Percentiles rank a stretch among this genome's conserved stretches.
Conservation (phyloP, 108 stramenopile genomes). For the Nannochloropsis salina region DNA sequence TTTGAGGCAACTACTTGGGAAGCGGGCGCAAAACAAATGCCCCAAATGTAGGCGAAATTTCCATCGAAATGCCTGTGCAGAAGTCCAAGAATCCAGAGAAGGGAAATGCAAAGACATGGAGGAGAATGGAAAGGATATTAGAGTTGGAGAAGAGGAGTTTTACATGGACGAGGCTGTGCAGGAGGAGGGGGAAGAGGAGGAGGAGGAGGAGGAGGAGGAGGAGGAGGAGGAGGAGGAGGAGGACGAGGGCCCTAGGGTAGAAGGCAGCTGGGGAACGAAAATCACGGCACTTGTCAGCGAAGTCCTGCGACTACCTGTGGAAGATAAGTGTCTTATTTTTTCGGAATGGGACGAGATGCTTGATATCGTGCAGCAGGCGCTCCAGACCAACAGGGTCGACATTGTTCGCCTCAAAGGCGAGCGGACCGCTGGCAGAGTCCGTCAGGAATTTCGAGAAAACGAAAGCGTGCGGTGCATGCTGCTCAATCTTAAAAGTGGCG, state of each 20-base stretch:
- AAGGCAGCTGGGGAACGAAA: slow-evolving; percentile 74
- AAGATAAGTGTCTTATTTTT: slow-evolving; percentile 69
- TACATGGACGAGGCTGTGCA: too few species aligned
- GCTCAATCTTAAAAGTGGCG: slow-evolving; percentile 69
- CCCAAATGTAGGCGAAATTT: slow-evolving; percentile 54
- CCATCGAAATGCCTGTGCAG: slow-evolving; percentile 25
- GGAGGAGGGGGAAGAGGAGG: not conserved
- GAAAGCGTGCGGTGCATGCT: slow-evolving; percentile 46
- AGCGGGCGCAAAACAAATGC: slow-evolving; percentile 47
- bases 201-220: not conserved
- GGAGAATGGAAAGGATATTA: not conserved
- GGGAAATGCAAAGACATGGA: slow-evolving; percentile 25
- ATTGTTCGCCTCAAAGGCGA: slow-evolving; percentile 54
- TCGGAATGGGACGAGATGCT: slow-evolving; percentile 77
- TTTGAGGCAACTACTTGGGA: not conserved
- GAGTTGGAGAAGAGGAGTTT: not conserved
- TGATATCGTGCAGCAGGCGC: slow-evolving; percentile 63
- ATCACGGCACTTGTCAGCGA: slow-evolving; percentile 44
- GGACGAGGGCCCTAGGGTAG: slow-evolving; percentile 27
- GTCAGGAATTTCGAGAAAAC: slow-evolving; percentile 7
- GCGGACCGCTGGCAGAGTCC: slow-evolving; percentile 21
- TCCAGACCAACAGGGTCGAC: slow-evolving; percentile 53
- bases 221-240: not conserved
- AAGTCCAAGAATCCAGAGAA: slow-evolving; percentile 53
- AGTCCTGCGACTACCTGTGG: slow-evolving; percentile 47